A percentile compares a stretch with the other conserved stretches of the same genome.
Conservation (phyloP, 2,329 filamentous ascomycete genomes). For the Pezicula carpinea region DNA sequence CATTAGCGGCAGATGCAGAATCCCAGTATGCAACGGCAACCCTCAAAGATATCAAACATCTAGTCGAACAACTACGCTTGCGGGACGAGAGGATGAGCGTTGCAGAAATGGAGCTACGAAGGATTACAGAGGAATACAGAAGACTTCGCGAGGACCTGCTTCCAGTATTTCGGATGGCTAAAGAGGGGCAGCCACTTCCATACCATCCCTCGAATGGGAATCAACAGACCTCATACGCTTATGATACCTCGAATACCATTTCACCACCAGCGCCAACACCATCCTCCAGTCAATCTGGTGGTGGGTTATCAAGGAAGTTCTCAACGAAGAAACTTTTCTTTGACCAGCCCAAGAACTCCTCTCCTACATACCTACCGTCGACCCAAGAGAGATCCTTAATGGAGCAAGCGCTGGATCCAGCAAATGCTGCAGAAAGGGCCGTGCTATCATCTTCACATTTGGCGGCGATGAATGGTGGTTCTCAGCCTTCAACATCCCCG, state of each 20-base stretch:
- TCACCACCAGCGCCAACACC: conserved; percentile 56
- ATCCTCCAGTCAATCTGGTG: conserved; percentile 45
- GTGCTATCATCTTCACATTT: conserved; percentile 65
- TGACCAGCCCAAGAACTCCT: conserved; percentile 69
- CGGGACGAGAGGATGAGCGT: conserved; percentile 86
- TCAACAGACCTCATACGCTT: conserved; percentile 38
- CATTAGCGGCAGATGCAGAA: conserved; percentile 79
- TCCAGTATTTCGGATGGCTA: conserved; percentile 82
- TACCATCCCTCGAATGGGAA: conserved; percentile 28
- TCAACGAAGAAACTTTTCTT: conserved; percentile 72
- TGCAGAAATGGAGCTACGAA: conserved; percentile 77
- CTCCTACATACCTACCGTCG: conserved; percentile 67
- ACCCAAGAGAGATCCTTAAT: conserved; percentile 61
- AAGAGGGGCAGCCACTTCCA: conserved; percentile 86
- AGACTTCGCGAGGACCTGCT: conserved; percentile 87
- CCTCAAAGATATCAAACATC: conserved; percentile 84
- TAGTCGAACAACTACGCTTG: conserved; percentile 83
- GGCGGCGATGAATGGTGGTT: conserved; percentile 62
- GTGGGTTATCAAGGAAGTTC: conserved; percentile 64
- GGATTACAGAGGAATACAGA: conserved; percentile 82
- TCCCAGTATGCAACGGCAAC: conserved; percentile 82
- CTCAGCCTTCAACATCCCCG: conserved; percentile 47
- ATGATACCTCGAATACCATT: conserved; percentile 42
- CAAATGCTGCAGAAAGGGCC: conserved; percentile 62
- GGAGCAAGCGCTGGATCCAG: conserved; percentile 64